phyloP scores from a whole-genome alignment of 768 basidiomycete genomes.

The Naganishia randhawae region DNA sequence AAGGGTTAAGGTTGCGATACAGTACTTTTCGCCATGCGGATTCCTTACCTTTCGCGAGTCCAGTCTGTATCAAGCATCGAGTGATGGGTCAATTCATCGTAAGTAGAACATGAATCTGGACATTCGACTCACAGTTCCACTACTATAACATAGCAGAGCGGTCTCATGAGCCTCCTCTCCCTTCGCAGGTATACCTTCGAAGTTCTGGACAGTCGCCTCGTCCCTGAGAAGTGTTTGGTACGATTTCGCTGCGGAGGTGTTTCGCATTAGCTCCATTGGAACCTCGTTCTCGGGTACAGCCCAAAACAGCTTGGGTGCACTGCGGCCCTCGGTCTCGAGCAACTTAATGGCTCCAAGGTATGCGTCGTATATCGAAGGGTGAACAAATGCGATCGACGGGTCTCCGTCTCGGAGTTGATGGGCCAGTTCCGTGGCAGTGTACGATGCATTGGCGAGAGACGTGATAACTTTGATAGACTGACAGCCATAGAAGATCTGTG shows the following conservation, averaged over 20 bases:
- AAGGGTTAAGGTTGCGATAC: neutral
- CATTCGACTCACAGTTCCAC: constrained; percentile 40
- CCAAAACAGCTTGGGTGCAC: neutral
- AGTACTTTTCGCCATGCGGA: neutral
- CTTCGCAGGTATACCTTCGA: constrained; percentile 1
- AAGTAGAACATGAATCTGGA: neutral
- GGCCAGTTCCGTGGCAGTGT: constrained; percentile 64
- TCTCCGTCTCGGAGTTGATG: constrained; percentile 69
- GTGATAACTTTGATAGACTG: constrained; percentile 64
- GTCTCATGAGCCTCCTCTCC: constrained; percentile 31
- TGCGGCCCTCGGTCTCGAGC: constrained; percentile 9
- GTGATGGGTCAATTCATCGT: neutral
- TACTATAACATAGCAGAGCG: constrained; percentile 49
- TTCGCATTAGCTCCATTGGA: neutral
- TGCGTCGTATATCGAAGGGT: constrained; percentile 56
- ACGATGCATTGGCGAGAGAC: constrained; percentile 71
- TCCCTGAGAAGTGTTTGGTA: neutral
- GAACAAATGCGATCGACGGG: constrained; percentile 63
- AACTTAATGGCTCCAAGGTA: neutral
- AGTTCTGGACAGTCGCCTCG: neutral
- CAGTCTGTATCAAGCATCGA: neutral
- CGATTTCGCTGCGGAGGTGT: neutral
- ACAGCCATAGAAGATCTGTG: constrained; percentile 53
- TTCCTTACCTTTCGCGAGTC: constrained; percentile 5
- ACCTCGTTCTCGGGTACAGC: neutral